These are phyloP conservation scores for Tripterygium wilfordii DNA, from an alignment of 177 flowering plant species.

Conservation along the genomic window DNA sequence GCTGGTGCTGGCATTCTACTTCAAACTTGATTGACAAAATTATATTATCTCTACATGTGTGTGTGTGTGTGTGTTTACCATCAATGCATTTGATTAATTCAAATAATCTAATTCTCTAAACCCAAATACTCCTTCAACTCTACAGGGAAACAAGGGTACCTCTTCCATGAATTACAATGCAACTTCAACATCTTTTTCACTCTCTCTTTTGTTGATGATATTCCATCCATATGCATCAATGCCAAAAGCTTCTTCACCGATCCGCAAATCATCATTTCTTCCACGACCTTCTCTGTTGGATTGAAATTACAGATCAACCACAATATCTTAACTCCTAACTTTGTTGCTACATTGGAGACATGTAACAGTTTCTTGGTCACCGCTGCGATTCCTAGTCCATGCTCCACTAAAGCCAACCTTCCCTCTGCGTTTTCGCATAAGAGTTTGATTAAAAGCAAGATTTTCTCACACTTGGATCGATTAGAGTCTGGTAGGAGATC, in stretches of 20 bases:
- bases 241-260: constrained; percentile 54
- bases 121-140: constrained; percentile 51
- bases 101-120: too few relatives aligned
- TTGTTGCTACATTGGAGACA: constrained; percentile 41
- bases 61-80: too few relatives aligned
- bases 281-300: constrained; percentile 43
- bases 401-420: constrained; percentile 54
- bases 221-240: constrained; percentile 38
- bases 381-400: constrained; percentile 46
- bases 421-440: constrained; percentile 68
- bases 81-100: too few relatives aligned
- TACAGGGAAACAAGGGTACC: constrained; percentile 55
- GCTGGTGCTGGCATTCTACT: too few relatives aligned
- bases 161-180: constrained; percentile 55
- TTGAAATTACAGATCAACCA: constrained; percentile 38
- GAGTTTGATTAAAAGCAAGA: constrained; percentile 38
- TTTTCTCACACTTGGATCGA: constrained; percentile 47
- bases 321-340: constrained; percentile 54
- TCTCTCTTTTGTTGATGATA: constrained; percentile 45
- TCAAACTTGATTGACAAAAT: too few relatives aligned
- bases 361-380: constrained; percentile 47
- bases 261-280: constrained; percentile 61
- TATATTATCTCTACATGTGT: too few relatives aligned
- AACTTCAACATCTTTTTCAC: constrained; percentile 50
- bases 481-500: constrained; percentile 59